These are phyloP conservation scores for Ophiosphaerella herpotricha DNA, from an alignment of 2,329 filamentous ascomycete species.

Conservation along the genomic window DNA sequence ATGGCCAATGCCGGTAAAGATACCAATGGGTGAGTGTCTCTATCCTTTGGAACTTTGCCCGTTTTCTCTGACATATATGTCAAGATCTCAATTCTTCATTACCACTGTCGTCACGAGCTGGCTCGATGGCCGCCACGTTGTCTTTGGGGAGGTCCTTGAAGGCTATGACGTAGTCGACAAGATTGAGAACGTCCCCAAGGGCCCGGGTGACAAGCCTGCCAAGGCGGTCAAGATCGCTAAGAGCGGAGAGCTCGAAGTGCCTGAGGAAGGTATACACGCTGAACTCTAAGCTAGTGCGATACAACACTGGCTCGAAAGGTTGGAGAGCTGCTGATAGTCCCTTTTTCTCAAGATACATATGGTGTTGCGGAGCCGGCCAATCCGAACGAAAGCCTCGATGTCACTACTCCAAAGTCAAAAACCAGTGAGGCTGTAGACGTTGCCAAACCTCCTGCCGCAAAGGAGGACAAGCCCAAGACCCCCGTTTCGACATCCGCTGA, in stretches of 20 bases:
- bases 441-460: conserved; percentile 28
- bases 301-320: conserved; percentile 28
- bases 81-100: conserved; percentile 90
- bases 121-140: conserved; percentile 83
- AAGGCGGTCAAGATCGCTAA: conserved; percentile 76
- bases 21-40: conserved; percentile 52
- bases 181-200: conserved; percentile 74
- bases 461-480: conserved; percentile 25
- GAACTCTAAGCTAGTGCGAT: conserved; percentile 69
- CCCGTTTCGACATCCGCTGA: conserved; percentile 20
- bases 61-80: background rate
- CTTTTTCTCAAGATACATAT: conserved; percentile 50
- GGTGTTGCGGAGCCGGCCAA: conserved; percentile 49
- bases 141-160: conserved; percentile 87
- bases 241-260: conserved; percentile 82
- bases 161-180: conserved; percentile 79
- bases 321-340: conserved; percentile 51
- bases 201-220: conserved; percentile 68
- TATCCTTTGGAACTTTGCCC: background rate
- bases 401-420: conserved; percentile 30
- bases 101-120: conserved; percentile 80
- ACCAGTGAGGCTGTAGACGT: conserved; percentile 28
- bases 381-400: conserved; percentile 50
- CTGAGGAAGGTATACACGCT: conserved; percentile 89
- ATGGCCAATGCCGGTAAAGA: conserved; percentile 76